Evolutionary conservation across 176 grass and related monocot genomes (phyloP), one percentile per base, ranked within the genome.

Genomic region (Chloris gayana): DNA sequence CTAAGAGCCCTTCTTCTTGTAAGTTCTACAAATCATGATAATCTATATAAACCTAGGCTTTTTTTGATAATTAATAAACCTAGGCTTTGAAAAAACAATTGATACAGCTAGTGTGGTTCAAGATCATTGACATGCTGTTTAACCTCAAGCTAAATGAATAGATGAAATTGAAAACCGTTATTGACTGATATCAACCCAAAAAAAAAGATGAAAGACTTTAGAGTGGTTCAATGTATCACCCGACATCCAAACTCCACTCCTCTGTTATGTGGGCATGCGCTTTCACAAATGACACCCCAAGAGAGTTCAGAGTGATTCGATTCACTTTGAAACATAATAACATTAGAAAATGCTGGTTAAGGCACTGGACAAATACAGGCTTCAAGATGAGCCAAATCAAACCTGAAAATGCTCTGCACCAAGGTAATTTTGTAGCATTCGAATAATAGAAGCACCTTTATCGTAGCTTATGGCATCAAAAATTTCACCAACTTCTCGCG

Each of bases 381-480:
- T 75, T 69, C 56, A 78, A 44, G 41, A 19, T 67, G 34, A 77
- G 56, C 7, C 32, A 74, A 33, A 85, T 31, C 35, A 75, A 75
- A 97, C 94, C 88, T 93, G 94, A 89, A 97, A 97, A 88, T 63
- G 83, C 67, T 82, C 84, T 59, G 94, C 84, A 26, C 94, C 94
- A 59, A 97, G 84, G 88, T 91, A 97, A 82, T 85, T 97, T 38
- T 97, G 91, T 39, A 97, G 84, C 94, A 97, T 97, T 24, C 82
- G 81, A 85, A 97, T 91, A 85, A 84, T 78, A 88, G 91, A 91
- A 67, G 88, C 88, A 56, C 94, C 91, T 78, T 93, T 97, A 37
- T 88, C 83, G 44, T 97, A 97, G 88, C 91, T 97, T 71, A 97
- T 97, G 56, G 88, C 92, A 69, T 97, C 94, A 80, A 97, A 97